Evolutionary conservation across 192 early-diverging fungal genomes (phyloP).

Genomic region (Coemansia sp.): DNA sequence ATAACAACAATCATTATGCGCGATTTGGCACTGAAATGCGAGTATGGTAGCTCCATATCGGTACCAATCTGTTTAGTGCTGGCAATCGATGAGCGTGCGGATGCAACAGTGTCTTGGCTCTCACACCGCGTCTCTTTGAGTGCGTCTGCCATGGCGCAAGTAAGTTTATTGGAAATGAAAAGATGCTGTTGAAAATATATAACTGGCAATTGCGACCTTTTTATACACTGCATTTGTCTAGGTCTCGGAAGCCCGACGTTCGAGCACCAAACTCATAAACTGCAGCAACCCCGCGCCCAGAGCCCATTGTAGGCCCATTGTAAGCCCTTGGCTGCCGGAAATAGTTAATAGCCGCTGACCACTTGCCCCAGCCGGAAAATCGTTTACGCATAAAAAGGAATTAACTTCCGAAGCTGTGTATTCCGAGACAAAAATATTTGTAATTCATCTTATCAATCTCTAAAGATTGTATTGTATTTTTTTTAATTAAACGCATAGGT

Average conservation of each 20-base stretch:
- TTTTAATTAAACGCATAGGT: not conserved
- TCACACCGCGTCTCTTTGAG: not conserved
- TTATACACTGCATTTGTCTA: not conserved
- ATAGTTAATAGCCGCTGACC: not conserved
- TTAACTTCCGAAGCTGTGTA: too few species aligned
- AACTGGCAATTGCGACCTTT: not conserved
- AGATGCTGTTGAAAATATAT: not conserved
- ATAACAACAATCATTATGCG: slow-evolving; percentile 43
- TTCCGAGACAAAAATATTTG: not conserved
- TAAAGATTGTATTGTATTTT: not conserved
- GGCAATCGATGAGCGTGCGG: not conserved
- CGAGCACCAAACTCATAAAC: not conserved
- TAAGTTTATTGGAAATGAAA: not conserved
- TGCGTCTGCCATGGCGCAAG: not conserved
- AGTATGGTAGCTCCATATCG: slow-evolving; percentile 32
- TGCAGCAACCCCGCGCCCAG: not conserved
- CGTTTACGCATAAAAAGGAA: not conserved
- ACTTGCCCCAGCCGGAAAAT: slow-evolving; percentile 1
- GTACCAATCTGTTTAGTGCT: not conserved
- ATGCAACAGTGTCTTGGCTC: not conserved
- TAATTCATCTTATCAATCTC: not conserved
- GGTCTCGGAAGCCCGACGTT: slow-evolving; percentile 2
- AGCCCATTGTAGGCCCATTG: not conserved
- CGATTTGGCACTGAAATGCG: slow-evolving; percentile 31
- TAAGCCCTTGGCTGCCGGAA: not conserved